Evolutionary conservation across 768 basidiomycete genomes (phyloP).

Genomic region (Kwoniella sp.): DNA sequence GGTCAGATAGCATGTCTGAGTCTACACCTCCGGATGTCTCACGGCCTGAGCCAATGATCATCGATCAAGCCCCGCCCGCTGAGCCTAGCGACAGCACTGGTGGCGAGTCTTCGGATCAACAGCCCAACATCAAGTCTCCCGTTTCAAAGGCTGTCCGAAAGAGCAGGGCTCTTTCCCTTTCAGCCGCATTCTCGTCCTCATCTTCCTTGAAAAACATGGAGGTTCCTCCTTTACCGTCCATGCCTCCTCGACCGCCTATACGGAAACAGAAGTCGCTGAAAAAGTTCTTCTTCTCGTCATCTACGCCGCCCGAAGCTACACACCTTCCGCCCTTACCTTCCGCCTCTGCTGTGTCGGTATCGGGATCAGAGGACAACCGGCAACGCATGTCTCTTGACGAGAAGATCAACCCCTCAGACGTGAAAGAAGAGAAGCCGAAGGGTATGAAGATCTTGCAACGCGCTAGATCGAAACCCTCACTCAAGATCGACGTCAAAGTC

Average conservation of each 20-base stretch:
- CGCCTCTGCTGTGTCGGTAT: not conserved
- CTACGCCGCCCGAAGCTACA: constrained; percentile 5
- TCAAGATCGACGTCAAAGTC: constrained; percentile 21
- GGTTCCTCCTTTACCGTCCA: constrained; percentile 6
- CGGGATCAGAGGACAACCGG: too few relatives aligned
- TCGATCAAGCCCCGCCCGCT: not conserved
- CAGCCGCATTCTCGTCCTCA: constrained; percentile 23
- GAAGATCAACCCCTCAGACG: not conserved
- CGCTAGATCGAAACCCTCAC: constrained; percentile 22
- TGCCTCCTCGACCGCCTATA: constrained; percentile 21
- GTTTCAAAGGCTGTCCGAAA: constrained; percentile 9
- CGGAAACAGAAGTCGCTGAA: constrained; percentile 42
- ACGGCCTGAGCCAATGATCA: not conserved
- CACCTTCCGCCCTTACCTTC: constrained; percentile 1
- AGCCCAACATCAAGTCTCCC: not conserved
- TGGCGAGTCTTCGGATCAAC: not conserved
- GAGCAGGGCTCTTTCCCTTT: constrained; percentile 21
- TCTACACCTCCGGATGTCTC: too few relatives aligned
- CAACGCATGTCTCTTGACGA: not conserved
- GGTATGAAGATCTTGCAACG: constrained; percentile 13
- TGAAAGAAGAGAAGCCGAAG: constrained; percentile 2
- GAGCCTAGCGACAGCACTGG: too few relatives aligned
- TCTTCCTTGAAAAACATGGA: constrained; percentile 14
- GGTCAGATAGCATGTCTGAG: too few relatives aligned
- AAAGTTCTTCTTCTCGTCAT: constrained; percentile 38